phyloP scores from a whole-genome alignment of 2,329 filamentous ascomycete genomes.

The Xylariaceae sp. region DNA sequence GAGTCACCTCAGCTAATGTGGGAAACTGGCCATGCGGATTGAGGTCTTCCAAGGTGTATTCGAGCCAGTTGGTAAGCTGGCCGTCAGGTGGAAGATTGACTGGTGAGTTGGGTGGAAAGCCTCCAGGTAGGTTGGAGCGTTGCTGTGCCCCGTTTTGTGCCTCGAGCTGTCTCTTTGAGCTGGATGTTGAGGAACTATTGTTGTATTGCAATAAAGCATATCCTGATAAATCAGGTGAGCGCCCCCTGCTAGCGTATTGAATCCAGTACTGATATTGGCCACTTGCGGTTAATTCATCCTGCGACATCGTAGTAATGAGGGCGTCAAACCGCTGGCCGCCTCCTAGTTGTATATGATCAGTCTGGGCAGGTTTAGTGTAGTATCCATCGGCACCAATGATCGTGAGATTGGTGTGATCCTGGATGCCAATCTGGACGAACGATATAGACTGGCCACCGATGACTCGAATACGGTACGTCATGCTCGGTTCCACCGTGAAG shows the following conservation, averaged over 20 bases:
- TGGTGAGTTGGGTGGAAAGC: conserved; percentile 28
- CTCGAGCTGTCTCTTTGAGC: conserved; percentile 1
- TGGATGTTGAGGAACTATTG: conserved; percentile 11
- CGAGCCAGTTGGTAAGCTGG: conserved; percentile 36
- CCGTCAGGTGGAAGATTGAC: conserved; percentile 34
- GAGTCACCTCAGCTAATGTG: conserved; percentile 43
- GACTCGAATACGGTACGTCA: conserved; percentile 59
- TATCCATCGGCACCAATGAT: conserved; percentile 59
- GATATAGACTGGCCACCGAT: conserved; percentile 55
- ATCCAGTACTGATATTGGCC: conserved; percentile 40
- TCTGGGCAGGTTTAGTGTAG: conserved; percentile 46
- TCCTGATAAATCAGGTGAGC: conserved; percentile 40
- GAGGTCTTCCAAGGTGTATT: conserved; percentile 43
- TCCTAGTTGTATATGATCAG: conserved; percentile 51
- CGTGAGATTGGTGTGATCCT: conserved; percentile 51
- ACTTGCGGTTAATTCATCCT: conserved; percentile 37
- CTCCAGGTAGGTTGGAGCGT: conserved; percentile 10
- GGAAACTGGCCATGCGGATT: conserved; percentile 33
- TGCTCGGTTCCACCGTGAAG: conserved; percentile 56
- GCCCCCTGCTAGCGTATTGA: conserved; percentile 47
- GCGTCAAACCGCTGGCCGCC: conserved; percentile 59
- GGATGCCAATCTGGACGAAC: conserved; percentile 50
- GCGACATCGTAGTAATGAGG: conserved; percentile 50
- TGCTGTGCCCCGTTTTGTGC: not conserved
- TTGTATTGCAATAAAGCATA: conserved; percentile 48